Conservation (phyloP, 768 basidiomycete genomes). For the Rhodotorula kratochvilovae region DNA sequence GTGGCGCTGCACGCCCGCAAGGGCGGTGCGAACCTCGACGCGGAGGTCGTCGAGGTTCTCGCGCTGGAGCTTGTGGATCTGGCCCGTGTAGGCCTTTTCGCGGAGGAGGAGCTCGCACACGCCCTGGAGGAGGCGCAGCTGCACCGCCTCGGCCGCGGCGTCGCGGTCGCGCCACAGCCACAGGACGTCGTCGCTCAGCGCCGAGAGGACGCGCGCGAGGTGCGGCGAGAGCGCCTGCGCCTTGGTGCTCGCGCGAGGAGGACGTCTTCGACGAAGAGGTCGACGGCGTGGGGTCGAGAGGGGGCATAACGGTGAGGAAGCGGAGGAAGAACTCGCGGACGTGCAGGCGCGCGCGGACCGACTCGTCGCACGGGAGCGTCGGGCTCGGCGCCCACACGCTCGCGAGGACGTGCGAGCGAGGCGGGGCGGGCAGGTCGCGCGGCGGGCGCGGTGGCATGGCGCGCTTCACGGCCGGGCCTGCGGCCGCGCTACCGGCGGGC, state of each 20-base stretch:
- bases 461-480: not conserved
- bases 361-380: not conserved
- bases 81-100: not conserved
- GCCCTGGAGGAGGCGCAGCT: conserved; percentile 9
- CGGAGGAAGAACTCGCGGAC: conserved; percentile 25
- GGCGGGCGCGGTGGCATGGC: conserved; percentile 8
- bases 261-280: not conserved
- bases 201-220: conserved; percentile 5
- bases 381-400: not conserved
- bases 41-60: not conserved
- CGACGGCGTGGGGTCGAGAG: not conserved
- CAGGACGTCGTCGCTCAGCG: conserved; percentile 19
- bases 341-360: conserved; percentile 12
- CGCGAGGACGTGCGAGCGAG: conserved; percentile 1
- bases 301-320: conserved; percentile 10
- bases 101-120: conserved; percentile 10
- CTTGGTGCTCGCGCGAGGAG: not conserved
- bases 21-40: not conserved
- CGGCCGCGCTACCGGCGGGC: not conserved
- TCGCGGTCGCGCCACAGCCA: conserved; percentile 23
- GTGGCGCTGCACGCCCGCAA: not conserved
- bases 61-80: not conserved
- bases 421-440: not conserved
- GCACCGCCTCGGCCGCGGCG: conserved; percentile 9
- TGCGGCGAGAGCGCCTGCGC: not conserved